Conservation (phyloP, 495 filamentous ascomycete species). For the Amphirosellinia nigrospora region DNA sequence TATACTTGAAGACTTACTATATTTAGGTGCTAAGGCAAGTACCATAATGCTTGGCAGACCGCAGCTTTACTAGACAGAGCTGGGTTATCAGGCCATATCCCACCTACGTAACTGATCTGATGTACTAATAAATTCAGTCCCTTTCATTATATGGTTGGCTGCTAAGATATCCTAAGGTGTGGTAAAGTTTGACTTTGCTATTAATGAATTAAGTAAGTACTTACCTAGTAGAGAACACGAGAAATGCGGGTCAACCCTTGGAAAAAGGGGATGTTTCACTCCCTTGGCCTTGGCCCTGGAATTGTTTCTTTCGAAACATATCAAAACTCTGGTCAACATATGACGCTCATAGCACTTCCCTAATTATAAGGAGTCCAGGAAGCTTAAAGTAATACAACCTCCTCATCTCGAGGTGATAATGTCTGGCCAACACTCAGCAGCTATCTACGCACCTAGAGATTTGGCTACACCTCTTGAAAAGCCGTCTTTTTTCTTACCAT, state of each 20-base stretch:
- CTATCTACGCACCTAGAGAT: neutral
- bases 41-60: neutral
- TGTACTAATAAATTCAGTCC: neutral
- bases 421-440: neutral
- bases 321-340: neutral
- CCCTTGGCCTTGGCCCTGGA: too few relatives aligned
- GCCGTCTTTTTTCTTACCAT: neutral
- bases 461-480: neutral
- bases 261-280: neutral
- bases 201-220: too few relatives aligned
- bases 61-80: neutral
- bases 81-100: slow-evolving; percentile 11
- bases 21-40: neutral
- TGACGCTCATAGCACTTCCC: neutral
- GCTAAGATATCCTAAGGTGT: neutral
- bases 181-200: neutral
- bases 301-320: too few relatives aligned
- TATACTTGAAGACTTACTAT: neutral
- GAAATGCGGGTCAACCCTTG: neutral
- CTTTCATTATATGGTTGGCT: neutral
- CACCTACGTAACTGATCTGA: neutral
- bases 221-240: neutral
- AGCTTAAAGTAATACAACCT: neutral
- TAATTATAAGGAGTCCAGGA: neutral
- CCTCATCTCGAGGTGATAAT: neutral